A percentile compares a stretch with the other conserved stretches of the same genome.
These are phyloP conservation scores for Medicago arabica DNA, from an alignment of 306 rosid species.

Conservation along the genomic window DNA sequence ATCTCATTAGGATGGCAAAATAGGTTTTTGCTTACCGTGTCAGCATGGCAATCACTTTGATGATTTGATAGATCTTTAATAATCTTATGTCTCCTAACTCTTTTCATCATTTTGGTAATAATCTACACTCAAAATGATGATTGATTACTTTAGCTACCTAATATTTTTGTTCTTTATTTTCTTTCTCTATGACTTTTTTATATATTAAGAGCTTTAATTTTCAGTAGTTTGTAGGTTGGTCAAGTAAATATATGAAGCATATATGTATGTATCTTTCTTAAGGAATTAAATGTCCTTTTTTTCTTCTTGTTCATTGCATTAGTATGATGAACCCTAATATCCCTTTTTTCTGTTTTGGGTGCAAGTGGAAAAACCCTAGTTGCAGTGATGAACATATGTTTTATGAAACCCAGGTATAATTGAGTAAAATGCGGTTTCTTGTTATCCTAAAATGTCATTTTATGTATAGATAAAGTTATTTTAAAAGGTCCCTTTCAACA, in stretches of 20 bases:
- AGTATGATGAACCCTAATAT: slow-evolving; percentile 47
- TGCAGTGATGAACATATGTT: slow-evolving; percentile 20
- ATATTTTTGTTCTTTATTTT: background rate
- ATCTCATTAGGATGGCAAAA: slow-evolving; percentile 84
- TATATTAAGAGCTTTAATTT: slow-evolving; percentile 11
- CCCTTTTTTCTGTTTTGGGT: background rate
- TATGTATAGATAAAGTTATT: slow-evolving; percentile 21
- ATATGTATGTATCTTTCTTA: slow-evolving; percentile 29
- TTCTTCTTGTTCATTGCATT: background rate
- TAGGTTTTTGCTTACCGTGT: slow-evolving; percentile 71
- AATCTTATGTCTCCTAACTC: slow-evolving; percentile 32
- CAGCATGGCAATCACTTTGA: slow-evolving; percentile 68
- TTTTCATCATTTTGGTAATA: slow-evolving; percentile 53
- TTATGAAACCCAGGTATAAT: slow-evolving; percentile 18
- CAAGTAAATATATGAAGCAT: slow-evolving; percentile 36
- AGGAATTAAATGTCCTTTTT: slow-evolving; percentile 3
- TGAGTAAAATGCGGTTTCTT: slow-evolving; percentile 35
- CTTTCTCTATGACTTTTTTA: background rate
- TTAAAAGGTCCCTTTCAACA: background rate
- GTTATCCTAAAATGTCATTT: slow-evolving; percentile 23
- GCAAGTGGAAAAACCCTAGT: slow-evolving; percentile 44
- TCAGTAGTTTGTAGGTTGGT: slow-evolving; percentile 34
- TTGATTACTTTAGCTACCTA: slow-evolving; percentile 10
- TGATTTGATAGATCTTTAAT: background rate
- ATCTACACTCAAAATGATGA: slow-evolving; percentile 45